A percentile compares a stretch with the other conserved stretches of the same genome.
Conservation (phyloP, 441 rosid genomes). For the Biscutella auriculata region DNA sequence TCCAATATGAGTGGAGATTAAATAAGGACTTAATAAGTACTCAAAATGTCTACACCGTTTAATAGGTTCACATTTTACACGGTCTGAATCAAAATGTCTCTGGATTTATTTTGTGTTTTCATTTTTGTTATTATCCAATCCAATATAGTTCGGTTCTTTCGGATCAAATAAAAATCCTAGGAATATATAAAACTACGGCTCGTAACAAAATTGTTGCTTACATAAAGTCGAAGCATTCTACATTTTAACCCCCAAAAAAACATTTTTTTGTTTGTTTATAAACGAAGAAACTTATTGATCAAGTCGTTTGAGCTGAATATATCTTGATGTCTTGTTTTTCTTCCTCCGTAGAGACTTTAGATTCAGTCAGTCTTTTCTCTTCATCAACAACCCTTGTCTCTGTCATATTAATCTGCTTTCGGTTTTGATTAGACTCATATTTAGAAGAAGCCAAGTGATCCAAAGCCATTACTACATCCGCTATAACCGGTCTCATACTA, state of each 20-base stretch:
- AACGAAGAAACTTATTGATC: not conserved
- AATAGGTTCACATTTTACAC: too few relatives aligned
- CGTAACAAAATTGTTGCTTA: constrained; percentile 19
- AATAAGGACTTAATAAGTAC: too few relatives aligned
- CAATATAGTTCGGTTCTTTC: too few relatives aligned
- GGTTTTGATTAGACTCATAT: constrained; percentile 14
- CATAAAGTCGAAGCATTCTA: constrained; percentile 20
- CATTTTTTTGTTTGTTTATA: not conserved
- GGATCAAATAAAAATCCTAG: too few relatives aligned
- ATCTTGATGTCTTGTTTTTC: constrained; percentile 8
- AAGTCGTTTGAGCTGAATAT: not conserved
- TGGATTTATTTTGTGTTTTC: too few relatives aligned
- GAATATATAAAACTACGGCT: not conserved
- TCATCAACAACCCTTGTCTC: constrained; percentile 8
- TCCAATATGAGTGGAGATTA: too few relatives aligned
- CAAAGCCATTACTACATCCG: constrained; percentile 84
- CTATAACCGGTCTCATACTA: constrained; percentile 52
- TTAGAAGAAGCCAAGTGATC: constrained; percentile 62
- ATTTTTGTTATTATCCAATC: too few relatives aligned
- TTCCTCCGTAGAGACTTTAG: constrained; percentile 7
- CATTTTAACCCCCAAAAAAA: constrained; percentile 8
- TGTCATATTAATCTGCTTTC: not conserved
- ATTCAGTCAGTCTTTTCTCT: not conserved
- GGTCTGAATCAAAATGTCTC: too few relatives aligned
- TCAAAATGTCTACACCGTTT: too few relatives aligned